Base-by-base conservation (phyloP, 768 basidiomycete species). In the Amanita thiersii region DNA sequence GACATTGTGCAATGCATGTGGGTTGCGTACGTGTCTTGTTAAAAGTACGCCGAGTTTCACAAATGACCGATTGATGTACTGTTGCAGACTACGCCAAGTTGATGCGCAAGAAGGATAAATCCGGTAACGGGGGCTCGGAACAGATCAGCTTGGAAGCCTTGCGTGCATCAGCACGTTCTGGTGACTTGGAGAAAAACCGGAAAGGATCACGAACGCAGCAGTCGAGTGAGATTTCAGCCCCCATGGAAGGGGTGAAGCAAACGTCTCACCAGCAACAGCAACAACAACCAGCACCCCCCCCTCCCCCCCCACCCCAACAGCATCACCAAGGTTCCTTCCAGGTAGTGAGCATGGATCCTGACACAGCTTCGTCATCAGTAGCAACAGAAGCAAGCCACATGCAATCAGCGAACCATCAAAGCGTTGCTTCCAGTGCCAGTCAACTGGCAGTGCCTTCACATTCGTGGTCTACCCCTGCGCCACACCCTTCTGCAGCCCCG, bases 1-100 rank as follows among this genome's bases (percentile, higher is more conserved):
- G 53, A 89, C 86, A 5, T 56, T 89, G 52, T 89, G 86, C 55
- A 89, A 88, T 56, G 86, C 86, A 31, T 89, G 86, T 61, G 86
- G 86, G 23, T 62, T 89, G 50, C 86, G 86, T 89, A 58, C 56
- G 82, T 78, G 23, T 24, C 47, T 39, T 40, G 37, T 43, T 31
- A 46, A 38, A 21, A n/a, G 32, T 44, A 24, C 14, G 12, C 38
- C 18, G 19, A 39, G 15, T 45, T 38, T 28, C 42, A 18, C 30
- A 17, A 6, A 23, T 19, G 9, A 9, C 32, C 35, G 14, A 42
- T 28, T n/a, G n/a, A n/a, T 28, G 29, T 18, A 32, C 37, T 28
- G 37, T 32, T 12, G 29, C 39, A 88, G 86, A 88, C 61, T 88
- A 88, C 50, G 86, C 86, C 7, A 88, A 88, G 53, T 69, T 88